A percentile compares a stretch with the other conserved stretches of the same genome.
phyloP scores from a whole-genome alignment of 495 filamentous ascomycete genomes.

The Pseudevernia furfuracea region DNA sequence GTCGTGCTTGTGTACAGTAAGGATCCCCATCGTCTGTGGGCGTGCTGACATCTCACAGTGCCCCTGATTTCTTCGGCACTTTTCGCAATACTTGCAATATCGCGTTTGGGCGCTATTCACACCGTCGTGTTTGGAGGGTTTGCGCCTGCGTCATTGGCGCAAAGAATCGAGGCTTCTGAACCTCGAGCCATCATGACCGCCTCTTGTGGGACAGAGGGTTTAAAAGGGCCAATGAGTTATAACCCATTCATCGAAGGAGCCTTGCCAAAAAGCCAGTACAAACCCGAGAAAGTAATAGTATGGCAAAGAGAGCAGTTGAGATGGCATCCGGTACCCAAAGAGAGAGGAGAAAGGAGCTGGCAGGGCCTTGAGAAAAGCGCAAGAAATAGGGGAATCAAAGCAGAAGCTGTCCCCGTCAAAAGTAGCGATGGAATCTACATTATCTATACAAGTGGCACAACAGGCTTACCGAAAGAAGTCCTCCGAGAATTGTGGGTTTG shows the following conservation, averaged over 20 bases:
- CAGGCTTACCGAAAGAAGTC: constrained; percentile 83
- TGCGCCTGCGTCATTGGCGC: constrained; percentile 69
- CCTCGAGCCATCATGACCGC: constrained; percentile 76
- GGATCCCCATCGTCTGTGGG: constrained; percentile 21
- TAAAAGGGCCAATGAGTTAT: constrained; percentile 66
- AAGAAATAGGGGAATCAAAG: constrained; percentile 53
- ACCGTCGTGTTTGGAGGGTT: constrained; percentile 92
- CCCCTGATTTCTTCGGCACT: constrained; percentile 90
- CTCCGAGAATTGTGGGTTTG: constrained; percentile 74
- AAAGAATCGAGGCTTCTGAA: constrained; percentile 76
- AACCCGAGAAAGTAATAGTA: constrained; percentile 59
- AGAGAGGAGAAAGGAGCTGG: constrained; percentile 68
- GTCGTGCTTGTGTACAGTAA: constrained; percentile 89
- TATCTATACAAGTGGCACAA: constrained; percentile 84
- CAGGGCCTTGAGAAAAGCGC: constrained; percentile 64
- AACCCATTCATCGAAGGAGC: constrained; percentile 65
- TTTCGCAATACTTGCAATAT: constrained; percentile 74
- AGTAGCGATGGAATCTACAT: constrained; percentile 78
- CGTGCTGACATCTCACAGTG: constrained; percentile 46
- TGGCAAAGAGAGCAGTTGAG: constrained; percentile 71
- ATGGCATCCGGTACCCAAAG: constrained; percentile 60
- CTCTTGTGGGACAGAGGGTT: constrained; percentile 85
- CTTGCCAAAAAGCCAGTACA: constrained; percentile 48
- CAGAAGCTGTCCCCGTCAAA: constrained; percentile 65
- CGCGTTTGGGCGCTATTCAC: constrained; percentile 79